Evolutionary conservation across 257 asterid genomes (phyloP), one percentile per base, ranked within the genome.

Genomic region (Hygrophila difformis): DNA sequence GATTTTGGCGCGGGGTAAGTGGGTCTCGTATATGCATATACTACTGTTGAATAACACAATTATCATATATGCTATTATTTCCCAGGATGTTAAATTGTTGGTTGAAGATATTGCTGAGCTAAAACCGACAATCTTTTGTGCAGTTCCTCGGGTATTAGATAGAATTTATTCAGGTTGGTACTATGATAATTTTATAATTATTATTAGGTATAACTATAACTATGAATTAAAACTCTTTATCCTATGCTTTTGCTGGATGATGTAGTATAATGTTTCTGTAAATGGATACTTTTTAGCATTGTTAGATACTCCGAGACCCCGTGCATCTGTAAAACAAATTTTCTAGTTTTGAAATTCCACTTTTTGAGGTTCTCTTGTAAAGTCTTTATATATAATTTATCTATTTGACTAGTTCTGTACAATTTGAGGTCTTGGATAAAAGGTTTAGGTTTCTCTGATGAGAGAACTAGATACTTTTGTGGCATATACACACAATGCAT

Each of bases 1-100:
- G 98, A 70, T 89, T 89, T 73, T 89, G 98, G 98, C 94, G 94
- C 42, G 98, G 98, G 93, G 98, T 89, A 67, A 68, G 81, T 41
- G 24, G 51, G 45, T 53, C 49, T 57, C 19, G 18, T 21, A 45
- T 61, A 42, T 44, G 26, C 38, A 50, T 43, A 20, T 39, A 33
- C 49, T 19, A 33, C 28, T n/a, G 34, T 51, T 57, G 19, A 42
- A 51, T 51, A 9, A 33, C 37, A 33, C 37, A 33, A 33, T 33
- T 33, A 9, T 3, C 6, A 33, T 33, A 33, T 33, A 5, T 33
- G 8, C 10, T 4, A 5, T 33, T 33, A 9, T 33, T 33, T 26
- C 55, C 37, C 47, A 88, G 97, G 97, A 88, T 81, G 87, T 88
- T 31, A 86, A 86, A 62, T 73, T 82, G 39, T 68, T 91, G 56